phyloP scores from a whole-genome alignment of 164 flowering plant genomes.

The Nelumbo lutea region DNA sequence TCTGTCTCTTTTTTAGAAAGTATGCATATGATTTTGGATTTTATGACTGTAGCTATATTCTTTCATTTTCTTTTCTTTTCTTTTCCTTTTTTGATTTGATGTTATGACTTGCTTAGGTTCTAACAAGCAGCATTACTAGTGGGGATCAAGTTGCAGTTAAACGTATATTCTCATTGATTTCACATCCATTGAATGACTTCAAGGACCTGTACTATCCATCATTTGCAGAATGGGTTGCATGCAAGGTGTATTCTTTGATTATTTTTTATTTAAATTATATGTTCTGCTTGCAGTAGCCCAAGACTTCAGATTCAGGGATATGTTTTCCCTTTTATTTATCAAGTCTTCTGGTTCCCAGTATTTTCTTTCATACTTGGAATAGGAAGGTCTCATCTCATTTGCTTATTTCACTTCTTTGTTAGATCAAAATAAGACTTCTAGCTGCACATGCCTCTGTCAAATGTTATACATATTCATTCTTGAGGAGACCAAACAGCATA shows the following conservation, averaged over 20 bases:
- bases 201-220: slow-evolving; percentile 91
- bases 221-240: slow-evolving; percentile 98
- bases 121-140: slow-evolving; percentile 81
- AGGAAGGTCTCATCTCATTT: not conserved
- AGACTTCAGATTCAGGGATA: slow-evolving; percentile 1
- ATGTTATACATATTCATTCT: slow-evolving; percentile 70
- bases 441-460: slow-evolving; percentile 98
- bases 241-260: slow-evolving; percentile 54
- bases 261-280: not conserved
- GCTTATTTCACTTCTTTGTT: slow-evolving; percentile 2
- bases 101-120: slow-evolving; percentile 32
- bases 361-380: not conserved
- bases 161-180: slow-evolving; percentile 79
- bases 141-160: slow-evolving; percentile 87
- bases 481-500: slow-evolving; percentile 44
- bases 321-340: not conserved
- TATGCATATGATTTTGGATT: not conserved
- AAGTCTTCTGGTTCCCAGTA: not conserved
- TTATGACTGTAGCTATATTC: not conserved
- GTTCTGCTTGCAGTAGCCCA: not conserved
- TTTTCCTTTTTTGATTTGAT: too few relatives aligned
- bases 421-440: slow-evolving; percentile 86
- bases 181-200: slow-evolving; percentile 79
- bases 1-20: not conserved
- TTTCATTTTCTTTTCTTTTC: too few relatives aligned